A percentile compares a stretch with the other conserved stretches of the same genome.
phyloP scores from a whole-genome alignment of 179 eudicot genomes.

The Vitellaria paradoxa region DNA sequence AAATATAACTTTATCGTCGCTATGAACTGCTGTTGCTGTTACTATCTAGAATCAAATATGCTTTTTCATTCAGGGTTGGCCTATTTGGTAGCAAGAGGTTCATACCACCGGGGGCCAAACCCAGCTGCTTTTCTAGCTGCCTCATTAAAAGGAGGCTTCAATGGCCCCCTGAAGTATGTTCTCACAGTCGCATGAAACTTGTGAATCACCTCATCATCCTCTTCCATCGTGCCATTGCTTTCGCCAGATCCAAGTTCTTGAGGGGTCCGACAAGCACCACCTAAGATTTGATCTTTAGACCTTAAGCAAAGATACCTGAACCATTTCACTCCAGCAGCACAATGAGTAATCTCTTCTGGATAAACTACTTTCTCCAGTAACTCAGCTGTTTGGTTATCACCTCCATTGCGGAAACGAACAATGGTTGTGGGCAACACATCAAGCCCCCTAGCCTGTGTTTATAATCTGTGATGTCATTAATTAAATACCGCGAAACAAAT shows the following conservation, averaged over 20 bases:
- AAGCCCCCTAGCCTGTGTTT: conserved; percentile 85
- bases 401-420: conserved; percentile 77
- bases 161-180: conserved; percentile 70
- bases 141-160: conserved; percentile 91
- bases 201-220: conserved; percentile 41
- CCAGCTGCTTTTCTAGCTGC: conserved; percentile 93
- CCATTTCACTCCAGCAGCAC: conserved; percentile 96
- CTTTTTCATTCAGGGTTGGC: conserved; percentile 4
- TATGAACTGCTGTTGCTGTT: neutral
- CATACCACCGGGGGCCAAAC: conserved; percentile 86
- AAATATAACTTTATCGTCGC: no score
- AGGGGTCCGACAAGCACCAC: conserved; percentile 9
- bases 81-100: conserved; percentile 73
- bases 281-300: conserved; percentile 28
- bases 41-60: conserved; percentile 4
- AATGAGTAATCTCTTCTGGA: conserved; percentile 91
- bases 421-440: conserved; percentile 95
- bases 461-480: neutral
- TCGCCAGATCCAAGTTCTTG: conserved; percentile 13
- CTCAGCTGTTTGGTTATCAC: conserved; percentile 79
- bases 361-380: conserved; percentile 71
- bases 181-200: conserved; percentile 68
- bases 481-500: neutral
- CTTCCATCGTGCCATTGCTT: conserved; percentile 20
- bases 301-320: conserved; percentile 74